These are phyloP conservation scores for Microdochium trichocladiopsis DNA, from an alignment of 2,329 filamentous ascomycete species.

Conservation along the genomic window DNA sequence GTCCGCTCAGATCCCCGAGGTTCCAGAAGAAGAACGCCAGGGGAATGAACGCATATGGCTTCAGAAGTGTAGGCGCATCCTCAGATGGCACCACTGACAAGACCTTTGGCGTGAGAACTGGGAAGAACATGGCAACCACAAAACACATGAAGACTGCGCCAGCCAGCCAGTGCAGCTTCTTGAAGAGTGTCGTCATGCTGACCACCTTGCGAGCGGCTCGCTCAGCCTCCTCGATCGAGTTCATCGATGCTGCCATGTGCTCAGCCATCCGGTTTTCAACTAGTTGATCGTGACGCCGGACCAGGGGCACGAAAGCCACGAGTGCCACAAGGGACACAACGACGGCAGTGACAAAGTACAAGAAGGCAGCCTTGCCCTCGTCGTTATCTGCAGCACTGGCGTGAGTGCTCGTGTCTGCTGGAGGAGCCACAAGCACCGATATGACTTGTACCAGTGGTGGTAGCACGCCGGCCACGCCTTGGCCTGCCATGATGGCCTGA, in stretches of 20 bases:
- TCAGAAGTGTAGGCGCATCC: conserved; percentile 52
- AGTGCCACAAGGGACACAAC: conserved; percentile 64
- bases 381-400: conserved; percentile 14
- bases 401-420: conserved; percentile 31
- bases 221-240: conserved; percentile 45
- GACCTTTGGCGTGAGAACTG: conserved; percentile 77
- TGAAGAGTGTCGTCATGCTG: conserved; percentile 58
- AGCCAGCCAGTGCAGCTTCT: conserved; percentile 73
- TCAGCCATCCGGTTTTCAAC: conserved; percentile 40
- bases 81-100: conserved; percentile 30
- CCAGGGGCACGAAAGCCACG: conserved; percentile 66
- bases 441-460: conserved; percentile 78
- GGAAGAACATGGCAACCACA: conserved; percentile 84
- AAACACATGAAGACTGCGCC: conserved; percentile 78
- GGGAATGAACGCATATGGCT: conserved; percentile 76
- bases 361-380: conserved; percentile 65
- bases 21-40: conserved; percentile 94
- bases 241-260: conserved; percentile 41
- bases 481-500: conserved; percentile 92
- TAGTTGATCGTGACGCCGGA: conserved; percentile 50
- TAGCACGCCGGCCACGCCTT: conserved; percentile 85
- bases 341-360: conserved; percentile 87
- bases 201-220: conserved; percentile 40
- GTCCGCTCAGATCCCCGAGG: conserved; percentile 72
- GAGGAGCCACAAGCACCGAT: conserved; percentile 61